A percentile compares a stretch with the other conserved stretches of the same genome.
Evolutionary conservation across 2,329 filamentous ascomycete genomes (phyloP).

Genomic region (Pseudogymnoascus sp.): DNA sequence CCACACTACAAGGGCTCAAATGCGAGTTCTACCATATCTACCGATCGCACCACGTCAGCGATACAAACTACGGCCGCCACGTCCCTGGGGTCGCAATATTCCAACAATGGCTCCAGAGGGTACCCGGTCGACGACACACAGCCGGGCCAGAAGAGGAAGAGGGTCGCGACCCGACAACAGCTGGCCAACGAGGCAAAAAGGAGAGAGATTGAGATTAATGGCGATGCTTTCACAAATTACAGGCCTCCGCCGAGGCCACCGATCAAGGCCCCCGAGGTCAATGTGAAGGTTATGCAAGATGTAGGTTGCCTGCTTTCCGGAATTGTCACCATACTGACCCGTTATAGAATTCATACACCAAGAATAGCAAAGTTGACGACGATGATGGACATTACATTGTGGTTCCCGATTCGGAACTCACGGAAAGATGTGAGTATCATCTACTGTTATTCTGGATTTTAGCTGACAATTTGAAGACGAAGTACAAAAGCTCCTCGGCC

Average conservation of each 20-base stretch:
- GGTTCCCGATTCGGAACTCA: constrained; percentile 74
- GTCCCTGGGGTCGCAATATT: constrained; percentile 63
- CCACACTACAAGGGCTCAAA: constrained; percentile 60
- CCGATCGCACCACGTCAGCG: constrained; percentile 72
- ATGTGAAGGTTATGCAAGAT: constrained; percentile 54
- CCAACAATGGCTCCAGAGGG: constrained; percentile 47
- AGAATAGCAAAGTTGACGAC: constrained; percentile 76
- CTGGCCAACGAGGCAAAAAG: constrained; percentile 75
- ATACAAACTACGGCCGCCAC: constrained; percentile 84
- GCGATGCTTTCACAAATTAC: constrained; percentile 70
- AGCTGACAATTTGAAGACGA: constrained; percentile 53
- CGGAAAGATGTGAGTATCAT: constrained; percentile 70
- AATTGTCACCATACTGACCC: constrained; percentile 14
- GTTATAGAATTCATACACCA: constrained; percentile 36
- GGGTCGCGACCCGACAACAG: constrained; percentile 67
- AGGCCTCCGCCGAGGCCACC: constrained; percentile 80
- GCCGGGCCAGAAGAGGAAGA: constrained; percentile 83
- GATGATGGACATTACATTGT: constrained; percentile 97
- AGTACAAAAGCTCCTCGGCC: constrained; percentile 82
- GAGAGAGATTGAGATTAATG: constrained; percentile 62
- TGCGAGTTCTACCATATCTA: constrained; percentile 67
- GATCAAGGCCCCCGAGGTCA: constrained; percentile 79
- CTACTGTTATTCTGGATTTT: background rate
- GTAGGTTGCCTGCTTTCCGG: constrained; percentile 38
- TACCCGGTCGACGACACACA: constrained; percentile 61